These are phyloP conservation scores for Cyclanthera cordifolia DNA, from an alignment of 306 rosid species.

Conservation along the genomic window DNA sequence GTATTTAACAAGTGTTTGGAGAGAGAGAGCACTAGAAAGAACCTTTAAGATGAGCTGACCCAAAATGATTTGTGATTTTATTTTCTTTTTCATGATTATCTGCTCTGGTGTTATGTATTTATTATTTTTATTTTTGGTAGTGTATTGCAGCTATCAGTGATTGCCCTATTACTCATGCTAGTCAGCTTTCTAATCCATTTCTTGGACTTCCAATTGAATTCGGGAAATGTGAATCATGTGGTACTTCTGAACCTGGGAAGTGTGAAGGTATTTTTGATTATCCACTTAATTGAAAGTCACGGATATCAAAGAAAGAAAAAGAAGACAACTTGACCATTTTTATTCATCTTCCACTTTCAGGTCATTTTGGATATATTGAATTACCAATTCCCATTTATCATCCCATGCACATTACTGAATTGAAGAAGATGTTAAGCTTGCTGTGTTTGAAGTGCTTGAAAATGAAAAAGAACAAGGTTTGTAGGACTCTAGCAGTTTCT, in stretches of 20 bases:
- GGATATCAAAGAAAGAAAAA: background rate
- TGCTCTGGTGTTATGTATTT: background rate
- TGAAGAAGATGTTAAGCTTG: conserved; percentile 55
- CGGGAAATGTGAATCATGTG: conserved; percentile 92
- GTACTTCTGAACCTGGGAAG: conserved; percentile 67
- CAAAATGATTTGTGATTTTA: background rate
- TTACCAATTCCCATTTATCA: conserved; percentile 78
- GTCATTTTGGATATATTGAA: conserved; percentile 84
- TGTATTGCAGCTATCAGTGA: conserved; percentile 68
- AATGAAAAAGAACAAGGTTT: conserved; percentile 66
- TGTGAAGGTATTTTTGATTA: conserved; percentile 60
- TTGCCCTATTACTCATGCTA: conserved; percentile 63
- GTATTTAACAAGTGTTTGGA: too few species aligned
- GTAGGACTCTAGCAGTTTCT: too few species aligned
- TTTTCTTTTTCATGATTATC: background rate
- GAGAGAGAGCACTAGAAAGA: too few species aligned
- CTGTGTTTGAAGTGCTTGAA: conserved; percentile 68
- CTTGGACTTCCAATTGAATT: conserved; percentile 87
- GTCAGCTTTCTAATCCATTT: conserved; percentile 80
- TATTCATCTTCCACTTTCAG: conserved; percentile 33
- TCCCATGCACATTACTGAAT: conserved; percentile 67
- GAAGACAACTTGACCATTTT: background rate
- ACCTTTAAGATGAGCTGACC: too few species aligned
- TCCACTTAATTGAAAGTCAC: background rate
- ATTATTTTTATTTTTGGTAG: conserved; percentile 29